Percentiles rank a stretch among this genome's conserved stretches.
phyloP scores from a whole-genome alignment of 805 yeast genomes.

The Geotrichum ghanense region DNA sequence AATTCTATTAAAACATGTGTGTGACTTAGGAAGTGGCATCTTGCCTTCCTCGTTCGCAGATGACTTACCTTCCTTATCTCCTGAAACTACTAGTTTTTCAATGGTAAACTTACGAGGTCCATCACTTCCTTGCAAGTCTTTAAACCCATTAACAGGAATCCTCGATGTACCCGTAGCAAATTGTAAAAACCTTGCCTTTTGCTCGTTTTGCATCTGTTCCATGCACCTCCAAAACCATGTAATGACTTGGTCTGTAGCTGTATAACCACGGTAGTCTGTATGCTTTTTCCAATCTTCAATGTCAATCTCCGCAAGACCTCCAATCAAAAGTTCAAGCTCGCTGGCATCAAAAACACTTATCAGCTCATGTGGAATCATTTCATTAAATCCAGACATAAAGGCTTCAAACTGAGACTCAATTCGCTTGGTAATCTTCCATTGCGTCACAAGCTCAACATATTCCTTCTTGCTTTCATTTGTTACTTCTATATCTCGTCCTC shows the following conservation, averaged over 20 bases:
- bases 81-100: constrained; percentile 41
- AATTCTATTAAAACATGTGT: constrained; percentile 97
- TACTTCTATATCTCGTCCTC: constrained; percentile 82
- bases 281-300: constrained; percentile 98
- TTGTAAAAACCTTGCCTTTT: constrained; percentile 87
- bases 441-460: constrained; percentile 87
- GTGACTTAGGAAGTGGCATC: constrained; percentile 88
- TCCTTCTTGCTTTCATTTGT: constrained; percentile 92
- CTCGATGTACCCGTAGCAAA: constrained; percentile 98
- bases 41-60: constrained; percentile 65
- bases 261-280: constrained; percentile 96
- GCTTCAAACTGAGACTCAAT: constrained; percentile 95
- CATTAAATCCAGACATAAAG: constrained; percentile 94
- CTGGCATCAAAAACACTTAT: constrained; percentile 96
- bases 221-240: constrained; percentile 99
- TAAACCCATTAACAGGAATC: constrained; percentile 97
- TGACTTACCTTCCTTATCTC: neutral
- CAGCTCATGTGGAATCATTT: constrained; percentile 90
- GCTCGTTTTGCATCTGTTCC: constrained; percentile 90
- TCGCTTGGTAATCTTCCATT: constrained; percentile 89
- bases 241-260: constrained; percentile 89
- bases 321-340: constrained; percentile 90
- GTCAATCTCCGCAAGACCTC: constrained; percentile 97
- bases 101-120: constrained; percentile 99
- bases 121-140: constrained; percentile 96